Evolutionary conservation across 2,329 filamentous ascomycete genomes (phyloP).

Genomic region (Malbranchea zuffiana): DNA sequence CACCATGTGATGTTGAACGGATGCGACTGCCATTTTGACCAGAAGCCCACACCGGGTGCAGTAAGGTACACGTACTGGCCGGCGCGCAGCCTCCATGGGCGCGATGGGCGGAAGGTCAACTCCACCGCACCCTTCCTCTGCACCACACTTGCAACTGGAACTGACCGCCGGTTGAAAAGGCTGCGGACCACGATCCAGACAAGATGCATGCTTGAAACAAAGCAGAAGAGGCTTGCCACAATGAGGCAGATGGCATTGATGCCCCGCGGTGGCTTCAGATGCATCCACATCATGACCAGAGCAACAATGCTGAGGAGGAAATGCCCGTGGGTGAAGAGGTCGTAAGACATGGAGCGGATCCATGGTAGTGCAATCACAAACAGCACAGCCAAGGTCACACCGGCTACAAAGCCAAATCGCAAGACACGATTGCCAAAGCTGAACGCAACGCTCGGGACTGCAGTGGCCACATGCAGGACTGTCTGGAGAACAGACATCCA

Average conservation of each 20-base stretch:
- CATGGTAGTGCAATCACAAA: not conserved
- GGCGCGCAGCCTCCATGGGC: not conserved
- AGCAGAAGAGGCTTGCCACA: not conserved
- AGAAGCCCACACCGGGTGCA: not conserved
- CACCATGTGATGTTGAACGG: not conserved
- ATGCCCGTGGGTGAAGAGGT: not conserved
- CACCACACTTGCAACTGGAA: not conserved
- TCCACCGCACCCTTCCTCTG: not conserved
- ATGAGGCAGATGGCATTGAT: not conserved
- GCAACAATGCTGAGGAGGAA: not conserved
- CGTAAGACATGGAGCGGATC: not conserved
- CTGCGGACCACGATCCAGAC: not conserved
- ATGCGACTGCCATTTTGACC: not conserved
- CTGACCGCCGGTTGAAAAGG: not conserved
- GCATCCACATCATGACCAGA: not conserved
- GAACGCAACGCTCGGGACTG: not conserved
- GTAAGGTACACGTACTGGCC: constrained; percentile 1
- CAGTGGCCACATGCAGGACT: not conserved
- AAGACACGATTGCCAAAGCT: not conserved
- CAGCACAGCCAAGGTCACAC: not conserved
- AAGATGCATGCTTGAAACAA: not conserved
- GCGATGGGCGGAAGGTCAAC: not conserved
- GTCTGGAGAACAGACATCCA: not conserved
- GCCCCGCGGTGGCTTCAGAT: not conserved
- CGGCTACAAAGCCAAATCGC: not conserved